Evolutionary conservation across 2,329 filamentous ascomycete genomes (phyloP).

Genomic region (Hymenotorrendiella dingleyae): DNA sequence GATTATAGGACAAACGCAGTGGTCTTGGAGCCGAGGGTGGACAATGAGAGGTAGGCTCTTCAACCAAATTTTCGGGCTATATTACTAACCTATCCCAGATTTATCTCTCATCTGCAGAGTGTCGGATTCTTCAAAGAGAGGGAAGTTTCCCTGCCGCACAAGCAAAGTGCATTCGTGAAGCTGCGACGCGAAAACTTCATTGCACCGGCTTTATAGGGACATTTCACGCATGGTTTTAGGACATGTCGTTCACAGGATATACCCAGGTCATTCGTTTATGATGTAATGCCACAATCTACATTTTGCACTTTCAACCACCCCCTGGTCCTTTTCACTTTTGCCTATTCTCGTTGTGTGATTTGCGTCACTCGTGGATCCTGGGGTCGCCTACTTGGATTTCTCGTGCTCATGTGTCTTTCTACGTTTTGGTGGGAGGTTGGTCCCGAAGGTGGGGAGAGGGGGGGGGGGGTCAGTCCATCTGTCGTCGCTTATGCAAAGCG

Average conservation of each 20-base stretch:
- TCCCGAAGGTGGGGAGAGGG: too few relatives aligned
- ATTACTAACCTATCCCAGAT: constrained; percentile 37
- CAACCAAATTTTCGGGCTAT: neutral
- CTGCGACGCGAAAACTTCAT: constrained; percentile 76
- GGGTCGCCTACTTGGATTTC: too few relatives aligned
- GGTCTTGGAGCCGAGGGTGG: constrained; percentile 82
- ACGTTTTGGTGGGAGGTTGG: too few relatives aligned
- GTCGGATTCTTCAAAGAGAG: constrained; percentile 81
- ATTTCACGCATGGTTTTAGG: neutral
- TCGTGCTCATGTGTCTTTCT: too few relatives aligned
- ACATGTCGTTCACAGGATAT: neutral
- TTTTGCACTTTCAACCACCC: too few relatives aligned
- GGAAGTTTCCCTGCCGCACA: constrained; percentile 84
- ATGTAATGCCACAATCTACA: too few relatives aligned
- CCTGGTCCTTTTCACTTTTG: too few relatives aligned
- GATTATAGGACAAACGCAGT: constrained; percentile 79
- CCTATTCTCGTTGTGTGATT: too few relatives aligned
- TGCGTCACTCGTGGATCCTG: too few relatives aligned
- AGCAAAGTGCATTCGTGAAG: constrained; percentile 82
- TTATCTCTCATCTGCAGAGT: constrained; percentile 62
- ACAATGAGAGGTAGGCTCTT: constrained; percentile 72
- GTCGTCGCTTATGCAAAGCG: too few relatives aligned
- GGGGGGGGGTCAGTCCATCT: too few relatives aligned
- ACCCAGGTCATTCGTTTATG: too few relatives aligned
- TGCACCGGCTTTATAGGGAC: constrained; percentile 45